phyloP scores from a whole-genome alignment of 2,329 filamentous ascomycete genomes.

The Pseudohalonectria lignicola region DNA sequence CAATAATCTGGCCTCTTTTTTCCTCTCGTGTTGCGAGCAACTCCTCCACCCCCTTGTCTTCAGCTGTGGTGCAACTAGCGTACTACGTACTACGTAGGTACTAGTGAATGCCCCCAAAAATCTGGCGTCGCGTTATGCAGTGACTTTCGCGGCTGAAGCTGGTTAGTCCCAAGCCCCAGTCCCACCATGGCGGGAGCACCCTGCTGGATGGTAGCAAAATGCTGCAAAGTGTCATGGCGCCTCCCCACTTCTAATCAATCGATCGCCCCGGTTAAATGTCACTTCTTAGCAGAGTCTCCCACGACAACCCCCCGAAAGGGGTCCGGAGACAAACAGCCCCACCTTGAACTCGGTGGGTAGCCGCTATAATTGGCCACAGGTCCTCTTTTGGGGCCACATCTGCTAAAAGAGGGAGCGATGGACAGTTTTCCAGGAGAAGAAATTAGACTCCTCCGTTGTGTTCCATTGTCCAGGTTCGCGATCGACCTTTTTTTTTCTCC shows the following conservation, averaged over 20 bases:
- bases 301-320: too few species aligned
- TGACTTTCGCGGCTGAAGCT: not conserved
- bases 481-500: not conserved
- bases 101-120: too few species aligned
- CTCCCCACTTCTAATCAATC: not conserved
- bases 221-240: too few species aligned
- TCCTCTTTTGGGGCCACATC: too few species aligned
- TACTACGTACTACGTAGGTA: too few species aligned
- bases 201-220: too few species aligned
- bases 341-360: not conserved
- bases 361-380: not conserved
- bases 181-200: too few species aligned
- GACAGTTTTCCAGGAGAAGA: too few species aligned
- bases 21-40: not conserved
- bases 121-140: not conserved
- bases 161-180: not conserved
- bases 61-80: too few species aligned
- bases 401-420: too few species aligned
- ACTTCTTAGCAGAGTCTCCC: not conserved
- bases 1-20: constrained; percentile 2
- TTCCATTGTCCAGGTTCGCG: too few species aligned
- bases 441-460: too few species aligned
- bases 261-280: not conserved
- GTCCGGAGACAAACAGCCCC: not conserved
- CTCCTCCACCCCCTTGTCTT: not conserved